Base-by-base conservation (phyloP, 441 rosid genomes). In the Populus trichocarpa region DNA sequence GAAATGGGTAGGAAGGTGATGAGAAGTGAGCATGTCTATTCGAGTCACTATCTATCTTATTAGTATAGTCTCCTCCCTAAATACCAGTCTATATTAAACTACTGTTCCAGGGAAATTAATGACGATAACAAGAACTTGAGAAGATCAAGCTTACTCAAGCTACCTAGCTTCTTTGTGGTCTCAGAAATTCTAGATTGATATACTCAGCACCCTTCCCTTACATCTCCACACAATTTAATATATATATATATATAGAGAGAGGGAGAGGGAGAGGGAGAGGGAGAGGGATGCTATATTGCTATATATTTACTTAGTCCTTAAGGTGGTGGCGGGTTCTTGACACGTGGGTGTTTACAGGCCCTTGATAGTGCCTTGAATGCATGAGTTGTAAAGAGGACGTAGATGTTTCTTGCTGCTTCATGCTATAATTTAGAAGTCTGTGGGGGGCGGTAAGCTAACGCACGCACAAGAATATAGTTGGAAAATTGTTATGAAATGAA, bases 21-120 rank as follows among this genome's bases (percentile, higher is more conserved):
- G 77, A 81, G 84, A 82, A 78, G 83, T 23, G 85, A 79, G 87
- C 86, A 83, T 88, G 79, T 74, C 82, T 80, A 70, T 85, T 74
- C 73, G 10, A 69, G 73, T 42, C 68, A 69, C 76, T 70, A 30
- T 30, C 32, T 30, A 30, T 30, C 32, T 77, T 38, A 25, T 26
- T 40, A 28, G 20, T 28, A 26, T 14, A 36, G 22, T 28, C 75
- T 64, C 46, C 9, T 36, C 53, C 32, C 71, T 75, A 40, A 22
- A 46, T 71, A 38, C 38, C 74, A 65, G 1, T 11, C 72, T 61
- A 63, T n/a, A 30, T 4, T 26, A 20, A 64, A 22, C 73, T 70
- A 30, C 57, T 50, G 57, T 0, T 50, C 14, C 6, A 50, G 20
- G 18, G 20, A 50, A 50, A 50, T 2, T 46, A 46, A 50, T 50